Conservation (phyloP, 768 basidiomycete species). For the Filobasidium floriforme region DNA sequence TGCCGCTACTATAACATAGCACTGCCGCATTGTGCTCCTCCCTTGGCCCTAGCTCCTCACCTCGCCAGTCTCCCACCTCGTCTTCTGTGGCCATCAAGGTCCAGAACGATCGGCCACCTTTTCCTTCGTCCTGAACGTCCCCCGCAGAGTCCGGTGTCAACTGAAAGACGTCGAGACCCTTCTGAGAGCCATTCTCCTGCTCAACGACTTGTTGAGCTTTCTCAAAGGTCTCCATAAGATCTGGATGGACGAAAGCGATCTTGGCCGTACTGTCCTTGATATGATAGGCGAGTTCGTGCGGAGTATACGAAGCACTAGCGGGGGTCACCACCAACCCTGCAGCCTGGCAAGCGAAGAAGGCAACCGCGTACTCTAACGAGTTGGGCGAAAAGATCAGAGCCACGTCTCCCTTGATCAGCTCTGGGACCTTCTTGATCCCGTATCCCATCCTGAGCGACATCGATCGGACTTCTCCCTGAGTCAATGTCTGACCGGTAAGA, state of each 20-base stretch:
- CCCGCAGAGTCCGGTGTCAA: background rate
- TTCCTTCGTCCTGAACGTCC: background rate
- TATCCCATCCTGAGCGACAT: conserved; percentile 13
- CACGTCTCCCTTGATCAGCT: conserved; percentile 50
- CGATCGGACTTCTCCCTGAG: background rate
- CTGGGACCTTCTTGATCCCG: conserved; percentile 24
- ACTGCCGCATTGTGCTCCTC: conserved; percentile 35
- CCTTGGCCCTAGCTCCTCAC: conserved; percentile 16
- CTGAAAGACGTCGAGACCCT: background rate
- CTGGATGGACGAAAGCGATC: conserved; percentile 59
- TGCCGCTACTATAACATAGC: conserved; percentile 44
- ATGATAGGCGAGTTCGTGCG: conserved; percentile 64
- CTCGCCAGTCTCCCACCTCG: conserved; percentile 9
- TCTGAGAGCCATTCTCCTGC: background rate
- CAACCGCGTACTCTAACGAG: conserved; percentile 54
- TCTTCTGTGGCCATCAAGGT: background rate
- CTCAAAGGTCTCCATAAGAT: conserved; percentile 41
- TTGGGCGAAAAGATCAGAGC: conserved; percentile 62
- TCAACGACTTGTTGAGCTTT: conserved; percentile 8
- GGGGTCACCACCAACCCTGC: conserved; percentile 65
- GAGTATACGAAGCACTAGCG: conserved; percentile 64
- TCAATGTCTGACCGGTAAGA: conserved; percentile 2
- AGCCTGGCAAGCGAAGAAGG: conserved; percentile 50
- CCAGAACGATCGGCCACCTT: background rate
- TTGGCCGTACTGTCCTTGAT: conserved; percentile 61